Base-by-base conservation (phyloP, 495 filamentous ascomycete species). In the Coniosporium apollinis region DNA sequence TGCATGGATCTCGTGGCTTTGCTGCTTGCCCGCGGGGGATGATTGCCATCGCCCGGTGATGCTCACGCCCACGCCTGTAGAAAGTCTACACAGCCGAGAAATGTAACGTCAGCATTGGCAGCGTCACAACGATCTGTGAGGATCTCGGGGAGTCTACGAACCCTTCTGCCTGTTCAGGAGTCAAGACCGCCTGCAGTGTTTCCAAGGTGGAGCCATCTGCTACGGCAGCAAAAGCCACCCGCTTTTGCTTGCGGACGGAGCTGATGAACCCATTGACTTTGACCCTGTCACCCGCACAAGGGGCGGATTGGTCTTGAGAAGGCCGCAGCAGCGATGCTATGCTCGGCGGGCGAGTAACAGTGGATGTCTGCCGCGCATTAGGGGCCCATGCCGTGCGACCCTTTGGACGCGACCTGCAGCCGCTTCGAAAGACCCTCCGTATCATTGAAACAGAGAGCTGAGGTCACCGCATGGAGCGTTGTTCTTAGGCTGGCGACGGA, bases 171-270 rank as follows among this genome's bases (percentile, higher is more conserved):
- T 82, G 74, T 35, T 72, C 62, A 39, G 79, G 75, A 35, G 67
- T 72, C 41, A 96, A 57, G 19, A 96, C 70, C 20, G 76, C 87
- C 60, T 97, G 91, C 28, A 96, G 48, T 29, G 83, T 60, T 32
- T 74, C 59, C 30, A 79, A 57, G 20, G 77, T 82, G 10, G 91
- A 92, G 22, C 89, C 89, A 64, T 97, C 89, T 3, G 78, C 74
- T 34, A 97, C 63, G 34, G 82, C 68, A 11, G 83, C 81, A 59
- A 97, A 97, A 10, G 75, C 72, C 41, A 73, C 61, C 28, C 64
- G 64, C 58, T 93, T 93, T 60, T 91, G 86, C 47, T 80, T 78
- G 37, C 91, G 72, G 37, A 94, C 72, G 11, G 82, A 82, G 31
- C 82, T 72, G 41, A 96, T 63, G 56, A 76, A 86, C 22, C 87